These are phyloP conservation scores for Colletotrichum phormii DNA, from an alignment of 2,329 filamentous ascomycete genomes.

Conservation along the genomic window DNA sequence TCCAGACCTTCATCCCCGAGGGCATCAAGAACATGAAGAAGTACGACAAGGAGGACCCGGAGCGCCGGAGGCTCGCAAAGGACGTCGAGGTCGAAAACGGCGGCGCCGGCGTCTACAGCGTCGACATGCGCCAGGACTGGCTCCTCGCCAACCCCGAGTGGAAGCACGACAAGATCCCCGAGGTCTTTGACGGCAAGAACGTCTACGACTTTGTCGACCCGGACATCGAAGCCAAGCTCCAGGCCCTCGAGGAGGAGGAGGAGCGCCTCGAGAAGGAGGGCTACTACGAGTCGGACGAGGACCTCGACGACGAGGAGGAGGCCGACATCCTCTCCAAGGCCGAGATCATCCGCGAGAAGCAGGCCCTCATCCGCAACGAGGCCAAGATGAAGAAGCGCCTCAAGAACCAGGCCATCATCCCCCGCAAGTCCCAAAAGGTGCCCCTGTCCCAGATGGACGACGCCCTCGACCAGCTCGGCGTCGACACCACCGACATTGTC, in stretches of 20 bases:
- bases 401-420: conserved; percentile 96
- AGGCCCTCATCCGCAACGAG: conserved; percentile 91
- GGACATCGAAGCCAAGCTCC: conserved; percentile 93
- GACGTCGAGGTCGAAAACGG: conserved; percentile 94
- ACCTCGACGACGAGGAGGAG: conserved; percentile 89
- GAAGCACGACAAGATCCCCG: conserved; percentile 96
- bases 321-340: conserved; percentile 92
- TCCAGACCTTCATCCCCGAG: conserved; percentile 90
- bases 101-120: conserved; percentile 94
- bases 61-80: conserved; percentile 81
- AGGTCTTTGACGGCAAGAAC: conserved; percentile 95
- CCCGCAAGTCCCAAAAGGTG: conserved; percentile 83
- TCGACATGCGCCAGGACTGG: conserved; percentile 91
- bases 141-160: conserved; percentile 88
- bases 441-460: conserved; percentile 88
- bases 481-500: conserved; percentile 81
- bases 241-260: conserved; percentile 93
- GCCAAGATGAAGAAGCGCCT: conserved; percentile 94
- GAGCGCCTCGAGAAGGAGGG: conserved; percentile 91
- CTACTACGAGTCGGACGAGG: conserved; percentile 88
- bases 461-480: conserved; percentile 85
- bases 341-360: conserved; percentile 95
- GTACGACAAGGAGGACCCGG: conserved; percentile 91
- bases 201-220: conserved; percentile 97
- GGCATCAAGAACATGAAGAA: conserved; percentile 84